phyloP scores from a whole-genome alignment of 345 rosid species.

The Leavenworthia alabamica region DNA sequence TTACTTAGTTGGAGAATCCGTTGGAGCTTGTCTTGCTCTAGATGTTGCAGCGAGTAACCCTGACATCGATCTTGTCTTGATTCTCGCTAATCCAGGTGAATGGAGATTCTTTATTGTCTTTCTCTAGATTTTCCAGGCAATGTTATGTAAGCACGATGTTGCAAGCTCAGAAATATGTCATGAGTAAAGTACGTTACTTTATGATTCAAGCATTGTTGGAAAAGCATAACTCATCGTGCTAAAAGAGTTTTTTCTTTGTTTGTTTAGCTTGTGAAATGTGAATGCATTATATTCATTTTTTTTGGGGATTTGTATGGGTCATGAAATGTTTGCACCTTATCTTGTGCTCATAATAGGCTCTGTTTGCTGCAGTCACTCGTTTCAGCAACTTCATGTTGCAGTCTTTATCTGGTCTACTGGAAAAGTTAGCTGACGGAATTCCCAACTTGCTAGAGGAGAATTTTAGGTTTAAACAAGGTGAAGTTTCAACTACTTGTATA shows the following conservation, averaged over 20 bases:
- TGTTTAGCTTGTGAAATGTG: not conserved
- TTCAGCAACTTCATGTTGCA: constrained; percentile 37
- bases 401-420: constrained; percentile 36
- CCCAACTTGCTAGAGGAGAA: constrained; percentile 32
- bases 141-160: not conserved
- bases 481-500: not conserved
- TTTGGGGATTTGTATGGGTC: not conserved
- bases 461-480: constrained; percentile 38
- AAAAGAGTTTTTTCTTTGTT: not conserved
- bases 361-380: constrained; percentile 39
- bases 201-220: too few relatives aligned
- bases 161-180: not conserved
- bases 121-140: not conserved
- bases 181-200: too few relatives aligned
- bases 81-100: constrained; percentile 63
- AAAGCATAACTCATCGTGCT: not conserved
- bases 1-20: constrained; percentile 53
- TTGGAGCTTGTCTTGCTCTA: constrained; percentile 42
- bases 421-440: constrained; percentile 32
- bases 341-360: not conserved
- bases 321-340: not conserved
- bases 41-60: constrained; percentile 58
- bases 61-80: constrained; percentile 44
- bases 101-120: not conserved
- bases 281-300: not conserved